These are phyloP conservation scores for Plectosphaerella plurivora DNA, from an alignment of 2,329 filamentous ascomycete genomes.

Conservation along the genomic window DNA sequence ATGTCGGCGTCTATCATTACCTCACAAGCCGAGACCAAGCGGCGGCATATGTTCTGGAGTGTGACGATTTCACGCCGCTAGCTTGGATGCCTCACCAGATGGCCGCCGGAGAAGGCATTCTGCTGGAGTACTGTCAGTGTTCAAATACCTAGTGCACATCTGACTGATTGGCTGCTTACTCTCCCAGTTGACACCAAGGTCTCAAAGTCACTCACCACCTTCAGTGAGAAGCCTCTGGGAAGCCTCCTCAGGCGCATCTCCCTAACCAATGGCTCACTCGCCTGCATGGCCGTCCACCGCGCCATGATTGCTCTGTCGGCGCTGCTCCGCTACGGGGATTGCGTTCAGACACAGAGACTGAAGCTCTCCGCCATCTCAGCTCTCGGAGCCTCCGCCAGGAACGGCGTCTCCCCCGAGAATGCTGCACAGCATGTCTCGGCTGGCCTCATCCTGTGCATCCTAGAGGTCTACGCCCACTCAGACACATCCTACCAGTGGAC, in stretches of 20 bases:
- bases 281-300: slow-evolving; percentile 14
- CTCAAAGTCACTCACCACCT: slow-evolving; percentile 6
- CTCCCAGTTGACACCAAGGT: slow-evolving; percentile 1
- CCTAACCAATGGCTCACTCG: slow-evolving; percentile 11
- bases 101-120: background rate
- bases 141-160: background rate
- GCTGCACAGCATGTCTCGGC: slow-evolving; percentile 22
- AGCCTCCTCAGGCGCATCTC: slow-evolving; percentile 18
- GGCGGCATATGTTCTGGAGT: no score
- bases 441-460: slow-evolving; percentile 22
- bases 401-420: slow-evolving; percentile 8
- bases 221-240: slow-evolving; percentile 12
- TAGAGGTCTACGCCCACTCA: slow-evolving; percentile 19
- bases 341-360: slow-evolving; percentile 15
- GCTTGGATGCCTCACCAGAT: slow-evolving; percentile 1
- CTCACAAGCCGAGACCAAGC: background rate
- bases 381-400: slow-evolving; percentile 15
- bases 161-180: background rate
- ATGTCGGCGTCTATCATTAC: slow-evolving; percentile 12
- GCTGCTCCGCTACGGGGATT: slow-evolving; percentile 15
- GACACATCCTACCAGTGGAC: slow-evolving; percentile 21
- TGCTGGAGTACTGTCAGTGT: slow-evolving; percentile 9
- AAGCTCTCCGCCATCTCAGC: slow-evolving; percentile 17
- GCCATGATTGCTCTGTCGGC: slow-evolving; percentile 20
- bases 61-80: background rate